Evolutionary conservation across 345 rosid genomes (phyloP).

Genomic region (Eucalyptus regnans): DNA sequence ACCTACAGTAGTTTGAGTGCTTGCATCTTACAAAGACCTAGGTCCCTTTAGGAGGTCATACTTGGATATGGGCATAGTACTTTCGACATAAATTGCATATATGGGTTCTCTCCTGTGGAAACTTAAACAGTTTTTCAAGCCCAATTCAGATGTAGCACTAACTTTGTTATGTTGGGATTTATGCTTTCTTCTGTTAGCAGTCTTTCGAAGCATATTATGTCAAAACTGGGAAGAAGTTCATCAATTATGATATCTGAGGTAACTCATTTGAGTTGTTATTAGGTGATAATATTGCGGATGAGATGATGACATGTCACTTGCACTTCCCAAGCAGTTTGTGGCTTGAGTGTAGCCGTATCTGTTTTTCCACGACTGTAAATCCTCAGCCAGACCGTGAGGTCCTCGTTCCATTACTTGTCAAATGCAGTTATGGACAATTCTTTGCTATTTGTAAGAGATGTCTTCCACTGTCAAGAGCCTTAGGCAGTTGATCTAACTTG

Average conservation of each 20-base stretch:
- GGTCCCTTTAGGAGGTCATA: not conserved
- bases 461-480: not conserved
- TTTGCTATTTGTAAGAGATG: not conserved
- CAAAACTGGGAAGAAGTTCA: not conserved
- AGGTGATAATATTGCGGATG: not conserved
- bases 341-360: not conserved
- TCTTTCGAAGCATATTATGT: not conserved
- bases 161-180: not conserved
- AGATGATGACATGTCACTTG: not conserved
- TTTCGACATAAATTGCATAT: not conserved
- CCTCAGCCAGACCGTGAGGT: not conserved
- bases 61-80: not conserved
- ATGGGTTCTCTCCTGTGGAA: not conserved
- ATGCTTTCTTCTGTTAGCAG: not conserved
- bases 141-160: not conserved
- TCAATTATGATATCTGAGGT: not conserved
- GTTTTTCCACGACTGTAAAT: not conserved
- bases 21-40: not conserved
- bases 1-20: not conserved
- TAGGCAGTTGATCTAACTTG: not conserved
- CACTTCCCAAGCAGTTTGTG: not conserved
- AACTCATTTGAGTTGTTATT: not conserved
- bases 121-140: not conserved
- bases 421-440: not conserved
- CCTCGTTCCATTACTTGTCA: not conserved